Evolutionary conservation across 305 asterid genomes (phyloP), one percentile per base, ranked within the genome.

Genomic region (Ilex paraguariensis): DNA sequence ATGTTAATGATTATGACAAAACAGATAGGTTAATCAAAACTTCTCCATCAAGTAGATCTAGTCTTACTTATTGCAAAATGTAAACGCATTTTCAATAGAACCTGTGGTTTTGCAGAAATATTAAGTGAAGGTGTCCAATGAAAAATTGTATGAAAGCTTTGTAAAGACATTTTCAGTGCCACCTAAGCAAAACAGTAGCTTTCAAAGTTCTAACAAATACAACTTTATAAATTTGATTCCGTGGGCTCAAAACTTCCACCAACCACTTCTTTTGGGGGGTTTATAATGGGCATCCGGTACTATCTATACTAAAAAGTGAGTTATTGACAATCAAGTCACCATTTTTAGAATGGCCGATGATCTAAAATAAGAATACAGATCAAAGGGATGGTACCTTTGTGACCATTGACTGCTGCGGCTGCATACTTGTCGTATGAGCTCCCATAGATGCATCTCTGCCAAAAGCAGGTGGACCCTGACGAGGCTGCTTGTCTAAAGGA

Each of bases 391-490:
- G 28, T 31, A 31, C 60, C 60, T 56, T 56, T n/a, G 42, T 56
- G n/a, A 56, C 60, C 44, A 56, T 56, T 32, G 60, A 4, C 17
- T 56, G 60, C 42, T 84, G 91, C 44, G 84, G 75, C 68, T 80
- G 93, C 74, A 70, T 67, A 68, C 75, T 80, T 44, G 67, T 51
- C 65, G 82, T 54, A 49, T 78, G 83, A 69, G 84, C 67, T 62
- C 88, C 87, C 62, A 70, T 45, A 14, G 83, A 65, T 62, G 69
- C 59, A 59, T 77, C 90, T 71, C 91, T 79, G 54, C 83, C 84
- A 77, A 77, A 82, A 66, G 70, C 33, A 77, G 76, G 84, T 33
- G 75, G 85, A 32, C 76, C 85, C 33, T 70, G 63, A 67, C 73
- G 93, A 66, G 86, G 80, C 64, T 59, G 82, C 77, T 78, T 81